These are phyloP conservation scores for Prunus salicina DNA, from an alignment of 306 rosid species.

Conservation along the genomic window DNA sequence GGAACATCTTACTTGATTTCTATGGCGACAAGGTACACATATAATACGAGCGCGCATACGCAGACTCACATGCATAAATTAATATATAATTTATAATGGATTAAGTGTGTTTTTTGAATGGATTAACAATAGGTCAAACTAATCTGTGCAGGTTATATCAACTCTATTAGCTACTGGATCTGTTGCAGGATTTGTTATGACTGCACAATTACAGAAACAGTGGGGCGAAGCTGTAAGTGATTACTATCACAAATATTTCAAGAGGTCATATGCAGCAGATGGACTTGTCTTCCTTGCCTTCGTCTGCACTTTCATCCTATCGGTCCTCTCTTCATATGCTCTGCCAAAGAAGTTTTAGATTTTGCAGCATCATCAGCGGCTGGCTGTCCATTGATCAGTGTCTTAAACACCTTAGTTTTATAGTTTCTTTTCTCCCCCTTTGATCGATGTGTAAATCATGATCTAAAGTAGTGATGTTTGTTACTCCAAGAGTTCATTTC, in stretches of 20 bases:
- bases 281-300: conserved; percentile 26
- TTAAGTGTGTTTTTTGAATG: no score
- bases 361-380: neutral
- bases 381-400: neutral
- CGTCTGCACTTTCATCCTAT: conserved; percentile 16
- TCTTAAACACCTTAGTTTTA: neutral
- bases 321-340: conserved; percentile 30
- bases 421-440: neutral
- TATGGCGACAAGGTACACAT: conserved; percentile 22
- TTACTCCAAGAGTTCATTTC: neutral
- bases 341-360: conserved; percentile 15
- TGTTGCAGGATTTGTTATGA: conserved; percentile 30
- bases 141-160: conserved; percentile 20
- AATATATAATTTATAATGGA: no score
- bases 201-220: conserved; percentile 1
- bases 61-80: neutral
- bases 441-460: neutral
- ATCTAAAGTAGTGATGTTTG: neutral
- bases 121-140: neutral
- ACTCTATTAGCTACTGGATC: conserved; percentile 17
- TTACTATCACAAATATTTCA: neutral
- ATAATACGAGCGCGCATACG: no score
- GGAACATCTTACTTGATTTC: conserved; percentile 9
- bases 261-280: conserved; percentile 2
- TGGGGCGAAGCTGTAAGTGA: no score